Percentiles rank a stretch among this genome's conserved stretches.
Evolutionary conservation across 2,329 filamentous ascomycete genomes (phyloP).

Genomic region (Sarocladium kiliense): DNA sequence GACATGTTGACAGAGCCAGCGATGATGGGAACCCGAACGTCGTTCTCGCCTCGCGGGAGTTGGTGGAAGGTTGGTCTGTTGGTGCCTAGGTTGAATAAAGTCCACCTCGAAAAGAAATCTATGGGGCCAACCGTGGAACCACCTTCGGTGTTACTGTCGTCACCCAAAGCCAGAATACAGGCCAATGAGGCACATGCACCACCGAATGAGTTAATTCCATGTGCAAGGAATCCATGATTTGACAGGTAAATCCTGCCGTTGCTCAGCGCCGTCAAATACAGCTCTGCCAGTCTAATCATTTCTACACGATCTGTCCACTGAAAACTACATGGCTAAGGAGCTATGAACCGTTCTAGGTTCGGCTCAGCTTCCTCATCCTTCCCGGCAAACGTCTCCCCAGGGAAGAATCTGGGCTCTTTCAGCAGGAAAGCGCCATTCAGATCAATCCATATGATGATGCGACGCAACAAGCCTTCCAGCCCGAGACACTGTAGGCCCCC

Average conservation of each 20-base stretch:
- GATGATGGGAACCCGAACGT: no score
- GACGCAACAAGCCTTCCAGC: conserved; percentile 37
- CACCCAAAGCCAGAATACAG: no score
- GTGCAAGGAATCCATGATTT: no score
- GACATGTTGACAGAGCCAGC: conserved; percentile 22
- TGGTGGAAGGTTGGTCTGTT: neutral
- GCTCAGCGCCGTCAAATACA: no score
- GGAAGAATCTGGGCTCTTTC: conserved; percentile 26
- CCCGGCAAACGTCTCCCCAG: conserved; percentile 20
- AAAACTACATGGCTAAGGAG: neutral
- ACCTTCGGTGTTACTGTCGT: no score
- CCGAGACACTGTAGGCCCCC: conserved; percentile 38
- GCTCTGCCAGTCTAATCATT: no score
- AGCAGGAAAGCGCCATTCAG: conserved; percentile 32
- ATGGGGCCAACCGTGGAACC: neutral
- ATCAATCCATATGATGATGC: conserved; percentile 45
- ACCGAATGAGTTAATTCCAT: no score
- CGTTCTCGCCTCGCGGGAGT: no score
- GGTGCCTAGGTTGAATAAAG: neutral
- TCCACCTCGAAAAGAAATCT: neutral
- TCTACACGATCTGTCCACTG: no score
- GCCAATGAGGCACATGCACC: no score
- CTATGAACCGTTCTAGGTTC: conserved; percentile 29
- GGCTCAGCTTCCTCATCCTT: conserved; percentile 18
- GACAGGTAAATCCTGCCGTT: no score